Conservation (phyloP, 148 eudicot genomes). For the Silene latifolia region DNA sequence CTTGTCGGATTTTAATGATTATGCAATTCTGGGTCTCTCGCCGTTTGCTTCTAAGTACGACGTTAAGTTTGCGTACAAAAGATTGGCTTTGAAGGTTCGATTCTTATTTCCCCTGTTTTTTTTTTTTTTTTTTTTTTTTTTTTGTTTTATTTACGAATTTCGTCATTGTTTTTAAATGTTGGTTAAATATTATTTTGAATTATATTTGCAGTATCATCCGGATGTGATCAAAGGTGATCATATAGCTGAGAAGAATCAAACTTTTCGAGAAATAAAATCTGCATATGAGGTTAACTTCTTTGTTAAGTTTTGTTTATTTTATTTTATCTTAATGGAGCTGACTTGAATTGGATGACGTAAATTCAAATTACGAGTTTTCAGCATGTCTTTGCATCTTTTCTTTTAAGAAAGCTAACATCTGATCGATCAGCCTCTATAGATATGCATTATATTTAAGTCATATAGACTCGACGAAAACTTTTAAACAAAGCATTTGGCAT, state of each 20-base stretch:
- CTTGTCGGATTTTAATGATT: conserved; percentile 23
- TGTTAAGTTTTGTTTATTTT: no score
- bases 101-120: background rate
- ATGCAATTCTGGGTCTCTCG: conserved; percentile 38
- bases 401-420: no score
- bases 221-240: conserved; percentile 39
- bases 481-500: no score
- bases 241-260: conserved; percentile 27
- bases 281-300: conserved; percentile 37
- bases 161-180: background rate
- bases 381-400: no score
- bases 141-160: background rate
- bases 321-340: no score
- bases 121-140: no score
- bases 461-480: no score
- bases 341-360: no score
- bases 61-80: conserved; percentile 38
- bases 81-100: conserved; percentile 41
- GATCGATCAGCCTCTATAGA: no score
- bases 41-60: conserved; percentile 44
- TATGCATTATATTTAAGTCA: no score
- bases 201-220: conserved; percentile 41
- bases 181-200: background rate
- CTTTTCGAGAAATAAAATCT: conserved; percentile 38
- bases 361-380: no score